These are phyloP conservation scores for Ilyonectria robusta DNA, from an alignment of 2,329 filamentous ascomycete genomes.

Conservation along the genomic window DNA sequence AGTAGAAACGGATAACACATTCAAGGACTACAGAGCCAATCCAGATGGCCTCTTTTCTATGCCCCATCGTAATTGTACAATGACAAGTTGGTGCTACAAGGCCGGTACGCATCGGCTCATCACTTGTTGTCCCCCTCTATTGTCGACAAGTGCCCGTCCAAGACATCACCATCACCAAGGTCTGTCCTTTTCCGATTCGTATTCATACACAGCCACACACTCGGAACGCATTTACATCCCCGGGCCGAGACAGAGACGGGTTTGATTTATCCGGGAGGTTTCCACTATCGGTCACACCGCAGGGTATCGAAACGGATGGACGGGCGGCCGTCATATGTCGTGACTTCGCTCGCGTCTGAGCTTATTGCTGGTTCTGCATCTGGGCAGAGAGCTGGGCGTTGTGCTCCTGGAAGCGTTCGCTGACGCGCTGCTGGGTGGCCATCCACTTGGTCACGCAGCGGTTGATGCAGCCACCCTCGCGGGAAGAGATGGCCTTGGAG, in stretches of 20 bases:
- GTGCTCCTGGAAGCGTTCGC: slow-evolving; percentile 87
- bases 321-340: neutral
- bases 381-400: slow-evolving; percentile 72
- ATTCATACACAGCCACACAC: slow-evolving; percentile 39
- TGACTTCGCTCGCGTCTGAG: neutral
- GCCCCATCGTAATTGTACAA: slow-evolving; percentile 44
- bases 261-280: neutral
- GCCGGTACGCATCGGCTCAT: slow-evolving; percentile 32
- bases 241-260: neutral
- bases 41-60: slow-evolving; percentile 30
- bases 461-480: slow-evolving; percentile 92
- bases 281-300: neutral
- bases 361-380: slow-evolving; percentile 62
- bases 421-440: slow-evolving; percentile 90
- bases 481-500: slow-evolving; percentile 90
- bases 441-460: slow-evolving; percentile 97
- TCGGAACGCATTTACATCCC: slow-evolving; percentile 1
- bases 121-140: slow-evolving; percentile 30
- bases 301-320: neutral
- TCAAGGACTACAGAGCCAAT: slow-evolving; percentile 24
- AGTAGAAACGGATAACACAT: slow-evolving; percentile 35
- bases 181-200: slow-evolving; percentile 24
- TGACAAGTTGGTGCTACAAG: slow-evolving; percentile 41
- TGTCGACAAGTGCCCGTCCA: slow-evolving; percentile 19
- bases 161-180: slow-evolving; percentile 30